These are phyloP conservation scores for Neodidymelliopsis sp. DNA, from an alignment of 2,329 filamentous ascomycete species.

Conservation along the genomic window DNA sequence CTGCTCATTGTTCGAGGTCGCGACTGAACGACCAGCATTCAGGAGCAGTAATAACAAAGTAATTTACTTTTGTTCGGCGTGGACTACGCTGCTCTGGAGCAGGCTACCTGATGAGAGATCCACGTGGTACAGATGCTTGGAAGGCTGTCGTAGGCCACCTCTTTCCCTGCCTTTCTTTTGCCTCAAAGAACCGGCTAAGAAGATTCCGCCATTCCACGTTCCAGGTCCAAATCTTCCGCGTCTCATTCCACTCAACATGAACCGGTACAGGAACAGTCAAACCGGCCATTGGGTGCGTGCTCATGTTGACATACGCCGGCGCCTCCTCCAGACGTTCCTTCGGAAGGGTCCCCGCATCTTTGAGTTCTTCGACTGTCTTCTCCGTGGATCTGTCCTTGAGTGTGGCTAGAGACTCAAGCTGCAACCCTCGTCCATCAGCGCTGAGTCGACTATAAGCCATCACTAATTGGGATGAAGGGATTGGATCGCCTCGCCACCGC, in stretches of 20 bases:
- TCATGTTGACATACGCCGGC: constrained; percentile 26
- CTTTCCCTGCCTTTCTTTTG: constrained; percentile 18
- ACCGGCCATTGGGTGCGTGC: constrained; percentile 22
- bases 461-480: constrained; percentile 21
- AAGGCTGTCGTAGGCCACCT: constrained; percentile 5
- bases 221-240: constrained; percentile 29
- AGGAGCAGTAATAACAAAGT: no score
- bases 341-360: constrained; percentile 10
- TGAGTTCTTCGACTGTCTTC: constrained; percentile 25
- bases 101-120: not conserved
- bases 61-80: no score
- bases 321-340: constrained; percentile 29
- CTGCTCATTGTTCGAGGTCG: no score
- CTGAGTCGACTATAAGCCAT: constrained; percentile 16
- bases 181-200: constrained; percentile 24
- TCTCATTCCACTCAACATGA: constrained; percentile 28
- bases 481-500: constrained; percentile 18
- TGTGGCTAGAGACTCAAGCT: constrained; percentile 19
- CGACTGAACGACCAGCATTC: no score
- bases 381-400: constrained; percentile 6
- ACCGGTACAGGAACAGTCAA: constrained; percentile 12
- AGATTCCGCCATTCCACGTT: constrained; percentile 29
- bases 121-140: not conserved
- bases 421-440: not conserved
- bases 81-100: no score